These are phyloP conservation scores for Isatis tinctoria DNA, from an alignment of 345 rosid species.

Conservation along the genomic window DNA sequence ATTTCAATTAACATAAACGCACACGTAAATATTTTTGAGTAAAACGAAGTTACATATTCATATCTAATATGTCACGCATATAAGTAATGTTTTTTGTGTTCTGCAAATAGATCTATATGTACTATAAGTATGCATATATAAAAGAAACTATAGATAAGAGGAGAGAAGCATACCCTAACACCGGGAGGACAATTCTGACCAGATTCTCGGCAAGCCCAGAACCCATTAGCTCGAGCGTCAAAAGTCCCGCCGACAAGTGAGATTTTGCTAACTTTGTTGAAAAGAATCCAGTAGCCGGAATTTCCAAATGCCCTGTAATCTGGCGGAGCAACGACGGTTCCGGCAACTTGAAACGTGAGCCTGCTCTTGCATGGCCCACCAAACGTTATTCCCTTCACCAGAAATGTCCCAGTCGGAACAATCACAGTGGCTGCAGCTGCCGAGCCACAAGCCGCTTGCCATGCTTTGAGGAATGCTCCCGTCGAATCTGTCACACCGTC, in stretches of 20 bases:
- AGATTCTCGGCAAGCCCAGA: conserved; percentile 56
- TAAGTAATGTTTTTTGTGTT: not conserved
- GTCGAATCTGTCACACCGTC: conserved; percentile 55
- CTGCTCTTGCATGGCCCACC: conserved; percentile 61
- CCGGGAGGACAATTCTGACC: conserved; percentile 59
- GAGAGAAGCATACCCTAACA: conserved; percentile 40
- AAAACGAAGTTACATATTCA: too few relatives aligned
- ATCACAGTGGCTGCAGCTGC: conserved; percentile 31
- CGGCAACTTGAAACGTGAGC: conserved; percentile 34
- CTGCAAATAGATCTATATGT: not conserved
- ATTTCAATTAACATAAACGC: not conserved
- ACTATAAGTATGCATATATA: not conserved
- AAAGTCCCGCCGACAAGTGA: conserved; percentile 44
- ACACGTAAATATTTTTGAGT: too few relatives aligned
- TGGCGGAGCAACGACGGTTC: conserved; percentile 55
- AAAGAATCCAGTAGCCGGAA: conserved; percentile 49
- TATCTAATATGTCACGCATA: not conserved
- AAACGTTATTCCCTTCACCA: conserved; percentile 36
- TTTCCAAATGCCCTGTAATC: conserved; percentile 38
- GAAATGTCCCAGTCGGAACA: conserved; percentile 50
- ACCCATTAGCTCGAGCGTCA: conserved; percentile 45
- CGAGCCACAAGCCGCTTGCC: conserved; percentile 54
- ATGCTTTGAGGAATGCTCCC: conserved; percentile 43
- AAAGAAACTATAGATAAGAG: not conserved
- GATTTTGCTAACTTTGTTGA: conserved; percentile 38